Percentiles rank a stretch among this genome's conserved stretches.
These are phyloP conservation scores for Macrotyloma uniflorum DNA, from an alignment of 306 rosid genomes.

Conservation along the genomic window DNA sequence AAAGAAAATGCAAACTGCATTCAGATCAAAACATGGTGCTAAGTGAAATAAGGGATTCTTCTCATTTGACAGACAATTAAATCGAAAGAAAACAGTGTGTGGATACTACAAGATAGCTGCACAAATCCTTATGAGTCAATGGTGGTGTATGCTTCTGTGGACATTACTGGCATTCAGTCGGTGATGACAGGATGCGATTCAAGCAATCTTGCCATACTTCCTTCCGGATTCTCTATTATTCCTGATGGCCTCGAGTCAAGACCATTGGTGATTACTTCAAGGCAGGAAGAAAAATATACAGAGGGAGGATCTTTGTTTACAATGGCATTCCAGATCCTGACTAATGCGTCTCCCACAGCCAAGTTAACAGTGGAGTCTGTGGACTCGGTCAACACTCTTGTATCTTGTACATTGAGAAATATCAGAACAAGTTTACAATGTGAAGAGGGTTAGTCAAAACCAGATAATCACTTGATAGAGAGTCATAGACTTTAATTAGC, in stretches of 20 bases:
- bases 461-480: constrained; percentile 41
- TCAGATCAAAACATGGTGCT: not conserved
- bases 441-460: constrained; percentile 67
- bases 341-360: constrained; percentile 80
- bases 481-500: not conserved
- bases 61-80: constrained; percentile 57
- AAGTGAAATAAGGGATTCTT: constrained; percentile 20
- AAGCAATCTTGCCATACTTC: constrained; percentile 79
- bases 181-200: constrained; percentile 94
- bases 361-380: constrained; percentile 83
- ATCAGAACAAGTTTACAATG: constrained; percentile 88
- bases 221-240: constrained; percentile 90
- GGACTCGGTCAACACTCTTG: constrained; percentile 76
- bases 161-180: constrained; percentile 75
- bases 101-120: constrained; percentile 94
- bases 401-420: constrained; percentile 78
- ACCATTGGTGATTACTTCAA: constrained; percentile 76
- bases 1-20: constrained; percentile 21
- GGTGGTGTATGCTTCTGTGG: constrained; percentile 90
- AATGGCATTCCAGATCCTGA: constrained; percentile 75
- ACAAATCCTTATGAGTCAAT: constrained; percentile 81
- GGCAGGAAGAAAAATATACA: constrained; percentile 65
- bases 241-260: constrained; percentile 84
- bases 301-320: constrained; percentile 92
- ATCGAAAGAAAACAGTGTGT: constrained; percentile 76